Base-by-base conservation (phyloP, 768 basidiomycete genomes). In the Termitomyces titanicus region DNA sequence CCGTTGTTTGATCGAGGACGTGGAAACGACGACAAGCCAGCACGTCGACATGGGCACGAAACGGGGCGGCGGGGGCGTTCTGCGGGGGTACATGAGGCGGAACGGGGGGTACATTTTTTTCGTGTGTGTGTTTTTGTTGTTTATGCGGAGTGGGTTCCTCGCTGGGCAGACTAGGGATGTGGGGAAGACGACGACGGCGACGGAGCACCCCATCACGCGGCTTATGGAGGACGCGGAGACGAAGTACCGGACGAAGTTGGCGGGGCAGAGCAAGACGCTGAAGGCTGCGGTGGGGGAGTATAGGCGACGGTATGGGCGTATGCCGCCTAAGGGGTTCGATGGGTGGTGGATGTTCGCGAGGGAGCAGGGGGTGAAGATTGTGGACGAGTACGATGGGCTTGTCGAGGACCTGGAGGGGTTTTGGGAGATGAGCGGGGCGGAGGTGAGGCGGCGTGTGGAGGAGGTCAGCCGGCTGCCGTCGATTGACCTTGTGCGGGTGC, bases 291-390 rank as follows among this genome's bases (percentile, higher is more conserved):
- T 92, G 0, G 69, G 70, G 9, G 93, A 96, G 68, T 99, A 99
- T 71, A 82, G 74, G 60, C 73, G 79, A 53, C 78, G 94, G 55
- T 94, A 96, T 69, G 74, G 75, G 10, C 81, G 89, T 35, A 72
- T 83, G 34, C 97, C 97, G 5, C 96, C 97, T 0, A 82, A 79
- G 40, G 96, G 94, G 1, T 99, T 98, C 60, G 95, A 94, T 65
- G 72, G 79, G 27, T 98, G 96, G 96, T 96, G 85, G 82, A 66
- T 70, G 43, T 98, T 93, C 69, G 89, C 87, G 13, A 73, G 79
- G 67, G 75, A 83, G 54, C 81, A 92, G 69, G 72, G 81, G 6
- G 86, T 91, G 45, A 82, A 85, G 62, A 83, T 98, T 71, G 76
- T 89, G 5, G 96, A 98, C 68, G 96, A 98, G 67, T 98, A 93